Evolutionary conservation across 305 asterid genomes (phyloP), one percentile per base, ranked within the genome.

Genomic region (Solanum hybrid): DNA sequence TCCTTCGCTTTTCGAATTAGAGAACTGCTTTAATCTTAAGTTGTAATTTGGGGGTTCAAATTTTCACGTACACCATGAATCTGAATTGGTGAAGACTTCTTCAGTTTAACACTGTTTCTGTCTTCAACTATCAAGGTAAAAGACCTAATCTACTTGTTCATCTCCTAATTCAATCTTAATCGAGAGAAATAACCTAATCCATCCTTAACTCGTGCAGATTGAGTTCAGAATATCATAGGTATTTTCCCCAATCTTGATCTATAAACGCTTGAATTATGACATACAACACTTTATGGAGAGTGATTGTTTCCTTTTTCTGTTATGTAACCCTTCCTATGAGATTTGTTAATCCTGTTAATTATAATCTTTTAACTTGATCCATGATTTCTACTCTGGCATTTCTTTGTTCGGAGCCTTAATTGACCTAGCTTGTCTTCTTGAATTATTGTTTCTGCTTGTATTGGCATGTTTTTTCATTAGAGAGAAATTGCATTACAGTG

Each of bases 31-130:
- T 20, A 57, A 18, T 18, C 69, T 18, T 57, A 1, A 57, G 24
- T 57, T 18, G 24, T 7, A 57, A 18, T 1, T 57, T 57, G 11
- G 69, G 69, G n/a, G 24, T 57, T 18, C 24, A 18, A 57, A 57
- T 7, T 57, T 3, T 57, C n/a, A 57, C 10, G 24, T 6, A 18
- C 11, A 57, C 2, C 69, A 57, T 57, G 11, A 57, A 57, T 57
- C 0, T 0, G 0, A 20, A 57, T 57, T 7, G 11, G 69, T 57
- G 1, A 2, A 18, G 24, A 6, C 0, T 57, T 57, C 0, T 18
- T 57, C 0, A 18, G 24, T 18, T 57, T 10, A 57, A 57, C 67
- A 18, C 4, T 6, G 10, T 1, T 57, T 57, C 1, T 11, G 0
- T 57, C 4, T 57, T 57, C 24, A 57, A 6, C 24, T 57, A 18